Evolutionary conservation across 345 rosid genomes (phyloP).

Genomic region (Eucalyptus urophylla): DNA sequence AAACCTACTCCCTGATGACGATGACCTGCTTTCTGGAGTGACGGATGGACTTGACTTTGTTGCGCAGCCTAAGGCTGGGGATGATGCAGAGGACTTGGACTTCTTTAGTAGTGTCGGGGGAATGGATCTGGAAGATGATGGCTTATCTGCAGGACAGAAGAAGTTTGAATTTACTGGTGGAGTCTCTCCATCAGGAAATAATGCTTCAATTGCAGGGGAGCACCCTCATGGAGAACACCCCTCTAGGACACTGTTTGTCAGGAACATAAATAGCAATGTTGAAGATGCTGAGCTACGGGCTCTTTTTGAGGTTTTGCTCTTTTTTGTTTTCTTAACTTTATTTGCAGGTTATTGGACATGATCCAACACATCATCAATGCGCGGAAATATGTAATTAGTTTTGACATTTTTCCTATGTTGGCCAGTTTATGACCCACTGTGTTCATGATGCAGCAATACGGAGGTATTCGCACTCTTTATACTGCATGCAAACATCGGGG

Average conservation of each 20-base stretch:
- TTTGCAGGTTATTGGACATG: neutral
- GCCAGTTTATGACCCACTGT: neutral
- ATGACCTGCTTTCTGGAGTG: constrained; percentile 54
- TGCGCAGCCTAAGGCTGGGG: constrained; percentile 6
- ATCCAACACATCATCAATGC: neutral
- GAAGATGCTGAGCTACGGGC: constrained; percentile 49
- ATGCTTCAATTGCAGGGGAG: constrained; percentile 16
- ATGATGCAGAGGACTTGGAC: constrained; percentile 54
- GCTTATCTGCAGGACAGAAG: constrained; percentile 3
- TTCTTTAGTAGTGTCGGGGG: constrained; percentile 61
- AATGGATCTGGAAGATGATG: constrained; percentile 53
- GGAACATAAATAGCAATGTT: constrained; percentile 38
- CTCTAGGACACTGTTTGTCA: constrained; percentile 46
- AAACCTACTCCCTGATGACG: constrained; percentile 60
- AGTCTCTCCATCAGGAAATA: constrained; percentile 1
- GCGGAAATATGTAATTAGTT: neutral
- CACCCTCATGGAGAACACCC: constrained; percentile 29
- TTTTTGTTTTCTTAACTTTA: neutral
- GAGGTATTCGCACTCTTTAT: constrained; percentile 30
- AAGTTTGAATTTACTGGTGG: constrained; percentile 12
- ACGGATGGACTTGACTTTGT: constrained; percentile 18
- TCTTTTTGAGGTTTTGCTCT: constrained; percentile 34
- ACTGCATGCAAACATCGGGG: constrained; percentile 45
- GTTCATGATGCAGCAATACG: constrained; percentile 25
- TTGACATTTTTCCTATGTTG: neutral